Base-by-base conservation (phyloP, 208 protist genomes). In the Angomonas deanei region DNA sequence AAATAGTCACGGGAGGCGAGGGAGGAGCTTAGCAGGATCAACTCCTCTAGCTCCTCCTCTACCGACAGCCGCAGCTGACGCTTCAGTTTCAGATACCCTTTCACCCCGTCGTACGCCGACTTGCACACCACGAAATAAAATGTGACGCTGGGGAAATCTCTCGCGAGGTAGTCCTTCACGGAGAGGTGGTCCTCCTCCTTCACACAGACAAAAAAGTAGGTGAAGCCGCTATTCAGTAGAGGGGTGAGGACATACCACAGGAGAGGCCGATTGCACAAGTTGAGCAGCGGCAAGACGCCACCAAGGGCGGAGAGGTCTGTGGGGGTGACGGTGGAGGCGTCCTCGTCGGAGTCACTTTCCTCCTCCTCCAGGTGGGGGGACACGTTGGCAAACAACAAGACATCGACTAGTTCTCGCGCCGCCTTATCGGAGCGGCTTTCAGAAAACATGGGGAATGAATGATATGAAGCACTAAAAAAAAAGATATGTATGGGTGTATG, bases 341-440 rank as follows among this genome's bases (percentile, higher is more conserved):
- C 91, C 26, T 70, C 74, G 53, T 88, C 82, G 61, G 76, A 76
- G 24, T 68, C 58, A 49, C 70, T 83, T 15, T 88, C 71, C n/a
- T 85, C 84, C 59, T 61, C 78, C 27, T 91, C 38, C 27, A 75
- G 67, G 2, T 64, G 50, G 1, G 80, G 78, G 53, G 60, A 71
- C n/a, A 82, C 85, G 30, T 84, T 76, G 10, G 85, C 83, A 57
- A 94, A 82, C n/a, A 94, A 76, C 30, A 94, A 81, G 27, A 94
- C 64, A 75, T 92, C 88, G 36, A 91, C 71, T 28, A 92, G 67
- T 4, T 23, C 50, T 8, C 10, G 10, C 17, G 50, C 50, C 36
- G 15, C 11, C n/a, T n/a, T n/a, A n/a, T n/a, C n/a, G n/a, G n/a
- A n/a, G n/a, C n/a, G n/a, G n/a, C n/a, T n/a, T n/a, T n/a, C n/a